Evolutionary conservation across 2,329 filamentous ascomycete genomes (phyloP).

Genomic region (Fusarium nurragi): DNA sequence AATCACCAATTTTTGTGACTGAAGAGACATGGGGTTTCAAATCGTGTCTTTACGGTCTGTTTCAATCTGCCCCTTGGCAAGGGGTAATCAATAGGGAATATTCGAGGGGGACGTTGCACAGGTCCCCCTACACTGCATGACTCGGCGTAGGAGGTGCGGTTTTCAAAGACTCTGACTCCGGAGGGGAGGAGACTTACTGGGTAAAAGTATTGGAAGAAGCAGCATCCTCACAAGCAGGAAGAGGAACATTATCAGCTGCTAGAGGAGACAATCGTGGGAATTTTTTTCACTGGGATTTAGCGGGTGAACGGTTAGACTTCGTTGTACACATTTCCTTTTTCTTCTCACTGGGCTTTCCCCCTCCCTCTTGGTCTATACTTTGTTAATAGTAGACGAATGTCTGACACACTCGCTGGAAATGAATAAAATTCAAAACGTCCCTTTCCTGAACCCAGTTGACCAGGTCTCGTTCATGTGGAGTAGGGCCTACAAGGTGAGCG

Average conservation of each 20-base stretch:
- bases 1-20: constrained; percentile 12
- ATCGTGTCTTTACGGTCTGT: constrained; percentile 16
- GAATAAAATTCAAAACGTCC: constrained; percentile 16
- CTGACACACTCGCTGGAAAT: constrained; percentile 39
- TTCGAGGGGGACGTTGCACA: constrained; percentile 26
- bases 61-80: constrained; percentile 28
- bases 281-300: constrained; percentile 37
- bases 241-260: constrained; percentile 9
- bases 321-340: constrained; percentile 28
- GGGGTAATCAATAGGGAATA: constrained; percentile 36
- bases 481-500: not conserved
- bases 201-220: constrained; percentile 26
- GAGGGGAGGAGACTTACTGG: constrained; percentile 39
- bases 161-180: constrained; percentile 35
- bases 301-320: constrained; percentile 36
- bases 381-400: constrained; percentile 42
- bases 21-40: constrained; percentile 3
- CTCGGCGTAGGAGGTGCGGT: constrained; percentile 42
- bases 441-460: not conserved
- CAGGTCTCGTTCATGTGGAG: not conserved
- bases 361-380: constrained; percentile 35
- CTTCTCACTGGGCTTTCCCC: not conserved
- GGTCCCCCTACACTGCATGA: constrained; percentile 42
- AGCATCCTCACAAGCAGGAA: constrained; percentile 6
- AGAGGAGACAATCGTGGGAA: constrained; percentile 32